Evolutionary conservation across 2,329 filamentous ascomycete species (phyloP), one percentile per base, ranked within the genome.

Genomic region (Fusarium guadeloupense): DNA sequence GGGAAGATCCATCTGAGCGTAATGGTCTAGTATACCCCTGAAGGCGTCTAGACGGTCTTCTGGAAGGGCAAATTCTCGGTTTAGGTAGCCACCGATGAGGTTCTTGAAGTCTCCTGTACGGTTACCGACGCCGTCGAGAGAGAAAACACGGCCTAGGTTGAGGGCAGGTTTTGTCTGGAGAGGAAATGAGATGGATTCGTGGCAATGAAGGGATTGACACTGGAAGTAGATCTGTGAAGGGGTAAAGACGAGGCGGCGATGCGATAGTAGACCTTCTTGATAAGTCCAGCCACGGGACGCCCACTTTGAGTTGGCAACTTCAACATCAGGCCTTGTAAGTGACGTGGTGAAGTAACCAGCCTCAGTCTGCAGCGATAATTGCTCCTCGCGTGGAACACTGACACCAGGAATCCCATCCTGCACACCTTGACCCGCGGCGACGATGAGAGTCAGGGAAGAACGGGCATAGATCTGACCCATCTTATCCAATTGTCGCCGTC

Each of bases 141-240:
- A 69, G 20, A 76, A 76, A 4, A 74, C 72, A 10, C 72, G 74
- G 13, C 73, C 74, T 17, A 74, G 66, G 16, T 69, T 69, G 40
- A 76, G 59, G 12, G 68, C 62, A 1, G 72, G 67, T 12, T 72
- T 71, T 20, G 72, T 68, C 14, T 71, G 65, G 9, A 77, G 64
- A 16, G 75, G 71, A 14, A 73, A 55, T 6, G 69, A 69, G 6
- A 78, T 67, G 47, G 71, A 75, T 54, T 77, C 76, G 48, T 76
- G 73, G 43, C 75, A 77, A 59, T 77, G 75, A 12, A 77, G 56
- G 9, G 68, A 57, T 25, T 71, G 69, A 57, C 76, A 77, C 48
- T 77, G 76, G 40, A 76, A 78, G 58, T 77, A 77, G 4, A 69
- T 68, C 59, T 78, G 76, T 4, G 72, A 75, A 12, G 71, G 66